phyloP scores from a whole-genome alignment of 306 rosid genomes.

The Potentilla sterilis region DNA sequence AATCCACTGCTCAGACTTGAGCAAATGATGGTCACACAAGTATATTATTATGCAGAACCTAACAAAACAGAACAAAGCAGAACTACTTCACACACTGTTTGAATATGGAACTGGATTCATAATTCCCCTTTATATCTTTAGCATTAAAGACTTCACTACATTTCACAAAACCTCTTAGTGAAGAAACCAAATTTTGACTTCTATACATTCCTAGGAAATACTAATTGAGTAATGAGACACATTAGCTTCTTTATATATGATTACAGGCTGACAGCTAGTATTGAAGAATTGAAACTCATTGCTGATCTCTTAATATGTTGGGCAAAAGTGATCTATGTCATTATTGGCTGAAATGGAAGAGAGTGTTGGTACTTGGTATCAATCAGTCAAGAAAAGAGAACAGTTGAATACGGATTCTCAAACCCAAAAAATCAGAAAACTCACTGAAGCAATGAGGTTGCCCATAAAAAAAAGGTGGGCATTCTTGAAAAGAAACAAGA shows the following conservation, averaged over 20 bases:
- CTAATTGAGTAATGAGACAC: background rate
- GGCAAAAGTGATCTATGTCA: background rate
- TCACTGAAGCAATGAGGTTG: background rate
- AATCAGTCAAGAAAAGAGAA: background rate
- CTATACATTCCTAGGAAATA: background rate
- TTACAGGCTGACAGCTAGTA: background rate
- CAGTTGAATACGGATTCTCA: background rate
- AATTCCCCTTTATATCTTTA: background rate
- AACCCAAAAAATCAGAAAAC: background rate
- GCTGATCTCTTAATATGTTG: background rate
- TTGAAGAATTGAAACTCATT: background rate
- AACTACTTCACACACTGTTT: background rate
- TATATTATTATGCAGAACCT: background rate
- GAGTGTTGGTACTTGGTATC: too few species aligned
- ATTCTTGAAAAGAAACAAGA: background rate
- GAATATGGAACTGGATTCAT: background rate
- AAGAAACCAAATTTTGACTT: background rate
- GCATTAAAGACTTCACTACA: background rate
- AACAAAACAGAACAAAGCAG: background rate
- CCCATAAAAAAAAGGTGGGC: background rate
- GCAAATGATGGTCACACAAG: too few species aligned
- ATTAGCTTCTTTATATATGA: background rate
- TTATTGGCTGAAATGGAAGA: background rate
- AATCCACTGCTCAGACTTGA: background rate
- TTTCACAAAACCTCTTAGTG: background rate